Percentiles rank a stretch among this genome's conserved stretches.
Conservation (phyloP, 2,329 filamentous ascomycete genomes). For the Aspergillus intermedius region DNA sequence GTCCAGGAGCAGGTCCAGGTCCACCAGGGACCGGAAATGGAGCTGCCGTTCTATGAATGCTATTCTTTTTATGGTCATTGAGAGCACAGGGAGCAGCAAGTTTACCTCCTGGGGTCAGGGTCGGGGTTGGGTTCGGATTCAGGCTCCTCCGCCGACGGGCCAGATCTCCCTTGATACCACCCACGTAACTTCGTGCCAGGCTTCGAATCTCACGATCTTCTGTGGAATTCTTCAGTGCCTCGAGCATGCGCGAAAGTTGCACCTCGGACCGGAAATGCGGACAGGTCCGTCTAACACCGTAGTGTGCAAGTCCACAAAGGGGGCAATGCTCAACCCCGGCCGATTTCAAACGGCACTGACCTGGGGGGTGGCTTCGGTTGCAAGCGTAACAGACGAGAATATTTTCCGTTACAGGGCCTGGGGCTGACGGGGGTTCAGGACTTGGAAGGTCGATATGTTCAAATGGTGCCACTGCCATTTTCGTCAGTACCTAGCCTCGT, state of each 20-base stretch:
- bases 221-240: conserved; percentile 52
- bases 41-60: neutral
- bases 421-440: conserved; percentile 7
- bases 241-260: conserved; percentile 59
- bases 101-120: too few relatives aligned
- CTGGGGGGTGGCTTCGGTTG: conserved; percentile 46
- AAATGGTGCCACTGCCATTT: conserved; percentile 29
- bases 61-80: neutral
- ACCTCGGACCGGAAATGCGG: conserved; percentile 57
- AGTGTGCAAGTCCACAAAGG: conserved; percentile 59
- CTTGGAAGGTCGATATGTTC: conserved; percentile 24
- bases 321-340: conserved; percentile 57
- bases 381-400: conserved; percentile 48
- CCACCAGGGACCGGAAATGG: neutral
- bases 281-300: conserved; percentile 51
- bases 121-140: too few relatives aligned
- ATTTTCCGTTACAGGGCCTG: neutral
- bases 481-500: conserved; percentile 5
- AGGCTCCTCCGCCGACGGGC: conserved; percentile 20
- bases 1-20: neutral
- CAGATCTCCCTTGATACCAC: conserved; percentile 50
- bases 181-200: conserved; percentile 51
- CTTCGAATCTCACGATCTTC: conserved; percentile 51
- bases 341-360: conserved; percentile 56
- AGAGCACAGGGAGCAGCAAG: neutral